Percentiles rank a stretch among this genome's conserved stretches.
Conservation (phyloP, 139 green algal species). For the Chlorella sp. region DNA sequence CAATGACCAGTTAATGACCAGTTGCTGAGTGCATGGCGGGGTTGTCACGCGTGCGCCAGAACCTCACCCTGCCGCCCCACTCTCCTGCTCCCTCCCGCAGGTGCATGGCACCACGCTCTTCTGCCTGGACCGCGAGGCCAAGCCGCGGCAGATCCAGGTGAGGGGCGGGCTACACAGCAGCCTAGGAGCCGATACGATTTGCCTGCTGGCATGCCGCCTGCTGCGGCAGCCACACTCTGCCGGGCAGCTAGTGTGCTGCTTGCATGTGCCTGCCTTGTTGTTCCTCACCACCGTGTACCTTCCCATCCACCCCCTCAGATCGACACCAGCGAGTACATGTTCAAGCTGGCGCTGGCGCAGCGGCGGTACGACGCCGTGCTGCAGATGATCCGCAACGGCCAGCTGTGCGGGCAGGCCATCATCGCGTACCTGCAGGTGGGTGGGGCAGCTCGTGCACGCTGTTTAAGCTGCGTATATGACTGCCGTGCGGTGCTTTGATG, state of each 20-base stretch:
- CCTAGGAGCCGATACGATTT: not conserved
- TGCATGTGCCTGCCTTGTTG: not conserved
- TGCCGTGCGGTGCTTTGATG: not conserved
- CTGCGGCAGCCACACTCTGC: not conserved
- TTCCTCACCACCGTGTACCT: not conserved
- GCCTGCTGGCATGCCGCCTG: not conserved
- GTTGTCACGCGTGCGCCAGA: too few species aligned
- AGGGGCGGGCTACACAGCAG: not conserved
- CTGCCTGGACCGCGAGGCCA: slow-evolving; percentile 97
- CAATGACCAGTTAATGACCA: too few species aligned
- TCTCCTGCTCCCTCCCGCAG: slow-evolving; percentile 6
- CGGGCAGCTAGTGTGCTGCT: not conserved
- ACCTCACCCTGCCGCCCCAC: not conserved
- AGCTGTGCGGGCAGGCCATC: slow-evolving; percentile 96
- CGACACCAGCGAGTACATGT: slow-evolving; percentile 96
- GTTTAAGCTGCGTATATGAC: not conserved
- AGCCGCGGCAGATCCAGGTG: slow-evolving; percentile 87
- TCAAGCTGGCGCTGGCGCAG: slow-evolving; percentile 98
- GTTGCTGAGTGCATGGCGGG: too few species aligned
- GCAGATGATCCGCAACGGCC: slow-evolving; percentile 87
- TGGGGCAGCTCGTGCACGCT: not conserved
- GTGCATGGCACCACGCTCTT: slow-evolving; percentile 80
- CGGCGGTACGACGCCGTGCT: slow-evolving; percentile 96
- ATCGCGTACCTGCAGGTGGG: slow-evolving; percentile 94
- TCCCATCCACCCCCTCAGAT: slow-evolving; percentile 57